These are phyloP conservation scores for Umbilicaria muhlenbergii DNA, from an alignment of 495 filamentous ascomycete genomes.

Conservation along the genomic window DNA sequence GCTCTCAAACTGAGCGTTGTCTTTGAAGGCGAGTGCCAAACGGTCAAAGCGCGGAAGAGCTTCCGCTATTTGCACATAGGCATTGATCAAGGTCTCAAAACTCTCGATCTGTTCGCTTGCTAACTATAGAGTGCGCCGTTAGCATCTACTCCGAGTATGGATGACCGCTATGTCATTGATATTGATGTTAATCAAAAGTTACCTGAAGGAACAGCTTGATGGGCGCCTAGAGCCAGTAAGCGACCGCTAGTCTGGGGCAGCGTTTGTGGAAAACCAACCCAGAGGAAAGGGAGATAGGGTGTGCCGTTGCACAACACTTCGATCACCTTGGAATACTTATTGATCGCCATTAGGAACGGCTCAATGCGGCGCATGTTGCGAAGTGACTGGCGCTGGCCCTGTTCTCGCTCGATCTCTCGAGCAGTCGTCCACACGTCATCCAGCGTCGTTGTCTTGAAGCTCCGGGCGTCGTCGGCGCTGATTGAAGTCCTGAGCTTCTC, in stretches of 20 bases:
- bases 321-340: conserved; percentile 23
- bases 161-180: too few relatives aligned
- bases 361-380: conserved; percentile 24
- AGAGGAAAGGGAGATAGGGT: conserved; percentile 28
- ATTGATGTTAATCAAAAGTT: background rate
- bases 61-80: conserved; percentile 24
- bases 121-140: conserved; percentile 6
- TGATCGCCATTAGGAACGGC: conserved; percentile 22
- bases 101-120: conserved; percentile 20
- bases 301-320: conserved; percentile 30
- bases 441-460: conserved; percentile 18
- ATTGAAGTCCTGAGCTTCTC: conserved; percentile 16
- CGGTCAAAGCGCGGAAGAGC: conserved; percentile 22
- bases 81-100: conserved; percentile 25
- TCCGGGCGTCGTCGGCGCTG: conserved; percentile 11
- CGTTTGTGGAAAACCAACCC: conserved; percentile 12
- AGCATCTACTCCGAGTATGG: too few relatives aligned
- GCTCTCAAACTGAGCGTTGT: conserved; percentile 21
- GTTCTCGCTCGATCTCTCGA: conserved; percentile 19
- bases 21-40: conserved; percentile 13
- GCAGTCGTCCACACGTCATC: conserved; percentile 21
- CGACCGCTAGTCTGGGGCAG: background rate
- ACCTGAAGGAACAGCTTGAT: conserved; percentile 27
- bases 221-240: conserved; percentile 17
- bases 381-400: conserved; percentile 19